Evolutionary conservation across 495 filamentous ascomycete species (phyloP).

Genomic region (Xylaria cubensis): DNA sequence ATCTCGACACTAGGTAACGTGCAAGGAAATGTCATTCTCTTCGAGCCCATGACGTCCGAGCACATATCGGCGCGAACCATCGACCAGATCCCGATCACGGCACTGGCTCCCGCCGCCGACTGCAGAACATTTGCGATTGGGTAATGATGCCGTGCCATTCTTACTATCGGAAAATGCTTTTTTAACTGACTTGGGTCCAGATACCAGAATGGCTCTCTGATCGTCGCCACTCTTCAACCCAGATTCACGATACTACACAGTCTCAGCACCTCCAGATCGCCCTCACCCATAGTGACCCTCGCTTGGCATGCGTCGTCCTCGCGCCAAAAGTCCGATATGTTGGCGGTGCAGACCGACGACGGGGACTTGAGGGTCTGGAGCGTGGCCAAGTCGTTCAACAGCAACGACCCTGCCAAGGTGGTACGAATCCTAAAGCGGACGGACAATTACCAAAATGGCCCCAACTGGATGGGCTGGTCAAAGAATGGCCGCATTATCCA

Average conservation of each 20-base stretch:
- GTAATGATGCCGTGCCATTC: conserved; percentile 59
- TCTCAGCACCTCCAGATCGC: conserved; percentile 77
- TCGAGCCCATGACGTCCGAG: conserved; percentile 91
- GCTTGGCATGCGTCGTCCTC: conserved; percentile 98
- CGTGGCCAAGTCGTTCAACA: conserved; percentile 81
- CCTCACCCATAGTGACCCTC: conserved; percentile 87
- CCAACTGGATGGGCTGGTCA: conserved; percentile 98
- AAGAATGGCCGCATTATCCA: conserved; percentile 97
- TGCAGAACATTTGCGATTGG: conserved; percentile 97
- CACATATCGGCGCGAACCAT: conserved; percentile 93
- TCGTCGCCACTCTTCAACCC: conserved; percentile 87
- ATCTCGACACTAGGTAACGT: conserved; percentile 67
- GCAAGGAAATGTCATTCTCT: conserved; percentile 92
- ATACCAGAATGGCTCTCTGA: conserved; percentile 92
- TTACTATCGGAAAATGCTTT: conserved; percentile 24
- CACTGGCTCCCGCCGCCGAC: conserved; percentile 88
- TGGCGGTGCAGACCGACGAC: conserved; percentile 89
- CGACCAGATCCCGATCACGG: conserved; percentile 87
- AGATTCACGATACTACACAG: conserved; percentile 96
- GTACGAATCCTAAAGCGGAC: conserved; percentile 82
- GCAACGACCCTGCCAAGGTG: conserved; percentile 77
- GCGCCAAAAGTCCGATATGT: conserved; percentile 97
- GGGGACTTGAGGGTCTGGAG: conserved; percentile 98
- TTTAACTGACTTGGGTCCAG: conserved; percentile 54
- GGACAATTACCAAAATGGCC: conserved; percentile 76